Conservation (phyloP, 2,329 filamentous ascomycete genomes). For the Colletotrichum shisoi region DNA sequence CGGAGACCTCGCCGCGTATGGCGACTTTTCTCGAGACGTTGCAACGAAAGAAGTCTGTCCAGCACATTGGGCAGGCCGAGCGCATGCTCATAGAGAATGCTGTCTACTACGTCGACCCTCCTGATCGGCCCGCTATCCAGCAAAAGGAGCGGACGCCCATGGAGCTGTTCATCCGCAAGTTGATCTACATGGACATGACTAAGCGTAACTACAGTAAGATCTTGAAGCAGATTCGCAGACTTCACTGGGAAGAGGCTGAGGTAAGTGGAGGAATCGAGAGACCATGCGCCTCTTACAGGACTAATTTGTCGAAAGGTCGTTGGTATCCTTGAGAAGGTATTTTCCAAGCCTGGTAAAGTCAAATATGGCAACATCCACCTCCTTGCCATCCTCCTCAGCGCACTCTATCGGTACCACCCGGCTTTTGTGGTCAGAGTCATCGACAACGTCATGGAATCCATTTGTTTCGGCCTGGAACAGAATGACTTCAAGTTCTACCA, state of each 20-base stretch:
- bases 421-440: constrained; percentile 91
- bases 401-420: constrained; percentile 89
- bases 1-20: constrained; percentile 94
- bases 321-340: constrained; percentile 83
- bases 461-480: constrained; percentile 86
- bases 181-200: constrained; percentile 92
- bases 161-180: constrained; percentile 89
- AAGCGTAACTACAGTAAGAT: constrained; percentile 94
- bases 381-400: constrained; percentile 86
- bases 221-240: constrained; percentile 89
- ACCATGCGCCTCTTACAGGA: no score
- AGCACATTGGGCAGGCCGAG: constrained; percentile 94
- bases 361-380: constrained; percentile 97
- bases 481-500: constrained; percentile 99
- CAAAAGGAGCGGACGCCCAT: constrained; percentile 95
- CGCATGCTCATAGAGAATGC: constrained; percentile 99
- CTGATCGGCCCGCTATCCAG: constrained; percentile 89
- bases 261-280: constrained; percentile 51
- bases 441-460: constrained; percentile 87
- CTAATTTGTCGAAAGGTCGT: constrained; percentile 61
- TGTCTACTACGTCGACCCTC: constrained; percentile 96
- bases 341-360: constrained; percentile 95
- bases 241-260: constrained; percentile 96
- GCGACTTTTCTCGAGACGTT: constrained; percentile 90
- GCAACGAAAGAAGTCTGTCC: constrained; percentile 92